Percentiles rank a stretch among this genome's conserved stretches.
These are phyloP conservation scores for Leptographium flavum DNA, from an alignment of 2,329 filamentous ascomycete species.

Conservation along the genomic window DNA sequence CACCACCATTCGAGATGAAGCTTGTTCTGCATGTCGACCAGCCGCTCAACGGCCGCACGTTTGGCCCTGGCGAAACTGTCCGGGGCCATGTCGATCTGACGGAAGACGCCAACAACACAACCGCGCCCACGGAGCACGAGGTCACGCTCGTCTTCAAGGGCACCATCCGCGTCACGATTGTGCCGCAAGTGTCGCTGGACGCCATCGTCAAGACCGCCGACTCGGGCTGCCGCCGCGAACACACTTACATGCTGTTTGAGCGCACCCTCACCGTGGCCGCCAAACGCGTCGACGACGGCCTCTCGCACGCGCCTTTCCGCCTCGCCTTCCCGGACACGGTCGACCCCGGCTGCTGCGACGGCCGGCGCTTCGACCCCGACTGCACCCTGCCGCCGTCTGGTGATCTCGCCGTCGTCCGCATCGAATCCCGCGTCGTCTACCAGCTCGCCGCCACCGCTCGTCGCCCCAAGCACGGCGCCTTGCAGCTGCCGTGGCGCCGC, in stretches of 20 bases:
- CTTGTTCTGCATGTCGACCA: not conserved
- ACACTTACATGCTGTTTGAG: not conserved
- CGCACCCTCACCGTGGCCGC: not conserved
- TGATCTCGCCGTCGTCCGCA: not conserved
- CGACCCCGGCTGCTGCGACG: not conserved
- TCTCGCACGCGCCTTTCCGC: not conserved
- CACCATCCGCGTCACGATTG: not conserved
- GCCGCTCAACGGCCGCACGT: conserved; percentile 1
- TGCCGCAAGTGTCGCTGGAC: not conserved
- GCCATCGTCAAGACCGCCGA: not conserved
- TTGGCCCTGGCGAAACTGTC: conserved; percentile 1
- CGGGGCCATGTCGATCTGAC: conserved; percentile 3
- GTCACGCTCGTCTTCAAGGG: not conserved
- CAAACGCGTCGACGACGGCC: not conserved
- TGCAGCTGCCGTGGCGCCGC: not conserved
- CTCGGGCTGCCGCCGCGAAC: not conserved
- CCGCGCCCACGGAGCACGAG: not conserved
- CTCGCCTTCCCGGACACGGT: not conserved
- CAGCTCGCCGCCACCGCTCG: conserved; percentile 1
- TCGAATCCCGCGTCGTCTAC: conserved; percentile 1
- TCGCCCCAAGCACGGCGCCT: not conserved
- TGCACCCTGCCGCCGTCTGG: conserved; percentile 3
- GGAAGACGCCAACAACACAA: not conserved
- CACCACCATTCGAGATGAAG: not conserved
- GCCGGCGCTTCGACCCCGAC: not conserved